Conservation (phyloP, 2,329 filamentous ascomycete species). For the Curvularia hawaiiensis region DNA sequence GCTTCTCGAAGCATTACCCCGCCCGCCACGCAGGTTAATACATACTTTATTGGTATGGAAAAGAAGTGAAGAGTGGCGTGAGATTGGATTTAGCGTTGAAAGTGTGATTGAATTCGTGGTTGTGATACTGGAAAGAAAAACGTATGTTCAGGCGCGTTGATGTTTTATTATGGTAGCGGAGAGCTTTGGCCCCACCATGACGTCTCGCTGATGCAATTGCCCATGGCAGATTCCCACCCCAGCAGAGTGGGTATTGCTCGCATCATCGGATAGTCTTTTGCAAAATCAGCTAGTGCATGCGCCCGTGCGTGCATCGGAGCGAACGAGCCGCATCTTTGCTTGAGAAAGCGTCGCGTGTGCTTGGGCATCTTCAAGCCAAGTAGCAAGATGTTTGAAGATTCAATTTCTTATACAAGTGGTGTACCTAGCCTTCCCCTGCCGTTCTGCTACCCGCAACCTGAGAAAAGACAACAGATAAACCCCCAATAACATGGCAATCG, state of each 20-base stretch:
- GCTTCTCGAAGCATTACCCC: neutral
- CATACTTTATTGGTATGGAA: constrained; percentile 17
- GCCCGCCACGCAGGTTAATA: constrained; percentile 1
- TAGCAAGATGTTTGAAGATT: neutral
- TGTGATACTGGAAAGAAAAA: constrained; percentile 8
- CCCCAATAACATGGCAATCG: neutral
- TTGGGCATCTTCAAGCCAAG: neutral
- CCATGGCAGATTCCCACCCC: constrained; percentile 15
- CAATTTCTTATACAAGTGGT: neutral
- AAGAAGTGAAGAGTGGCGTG: neutral
- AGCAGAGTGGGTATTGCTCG: constrained; percentile 11
- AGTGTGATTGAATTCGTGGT: constrained; percentile 9
- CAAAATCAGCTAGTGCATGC: constrained; percentile 13
- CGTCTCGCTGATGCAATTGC: constrained; percentile 21
- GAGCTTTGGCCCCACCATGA: constrained; percentile 22
- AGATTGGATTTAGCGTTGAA: neutral
- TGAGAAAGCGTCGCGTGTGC: constrained; percentile 11
- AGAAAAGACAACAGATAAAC: neutral
- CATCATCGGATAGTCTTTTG: constrained; percentile 11
- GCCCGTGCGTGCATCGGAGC: constrained; percentile 11
- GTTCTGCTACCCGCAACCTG: neutral
- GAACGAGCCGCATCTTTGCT: constrained; percentile 10
- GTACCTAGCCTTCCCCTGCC: neutral
- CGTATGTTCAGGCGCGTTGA: constrained; percentile 6
- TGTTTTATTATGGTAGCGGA: constrained; percentile 20